A percentile compares a stretch with the other conserved stretches of the same genome.
Conservation (phyloP, 179 eudicot species). For the Silene vulgaris region DNA sequence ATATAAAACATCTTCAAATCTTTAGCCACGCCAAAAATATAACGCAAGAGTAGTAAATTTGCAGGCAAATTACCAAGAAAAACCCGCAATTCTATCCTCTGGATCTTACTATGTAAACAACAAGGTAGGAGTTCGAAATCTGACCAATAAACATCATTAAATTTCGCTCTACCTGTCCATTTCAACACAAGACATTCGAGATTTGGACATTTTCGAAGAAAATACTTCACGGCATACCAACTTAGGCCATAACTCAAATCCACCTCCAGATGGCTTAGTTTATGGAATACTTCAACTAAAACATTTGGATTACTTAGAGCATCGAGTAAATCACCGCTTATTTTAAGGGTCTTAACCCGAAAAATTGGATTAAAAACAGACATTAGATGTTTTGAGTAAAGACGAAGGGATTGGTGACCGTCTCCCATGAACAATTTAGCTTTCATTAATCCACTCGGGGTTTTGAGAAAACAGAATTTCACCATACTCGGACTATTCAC, state of each 20-base stretch:
- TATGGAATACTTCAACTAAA: not conserved
- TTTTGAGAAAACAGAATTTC: not conserved
- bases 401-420: too few species aligned
- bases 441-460: not conserved
- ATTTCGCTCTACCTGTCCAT: too few species aligned
- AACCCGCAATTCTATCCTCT: not conserved
- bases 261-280: not conserved
- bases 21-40: not conserved
- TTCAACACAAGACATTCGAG: not conserved
- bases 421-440: not conserved
- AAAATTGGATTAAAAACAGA: not conserved
- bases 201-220: not conserved
- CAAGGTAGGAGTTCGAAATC: not conserved
- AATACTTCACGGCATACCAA: not conserved
- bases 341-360: not conserved
- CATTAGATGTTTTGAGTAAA: too few species aligned
- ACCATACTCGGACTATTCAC: not conserved
- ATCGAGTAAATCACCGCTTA: not conserved
- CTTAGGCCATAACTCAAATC: not conserved
- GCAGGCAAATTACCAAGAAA: not conserved
- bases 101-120: not conserved
- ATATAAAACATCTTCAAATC: not conserved
- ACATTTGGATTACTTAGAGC: not conserved
- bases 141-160: not conserved
- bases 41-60: not conserved